A percentile compares a stretch with the other conserved stretches of the same genome.
These are phyloP conservation scores for Colletotrichum sp. DNA, from an alignment of 2,329 filamentous ascomycete genomes.

Conservation along the genomic window DNA sequence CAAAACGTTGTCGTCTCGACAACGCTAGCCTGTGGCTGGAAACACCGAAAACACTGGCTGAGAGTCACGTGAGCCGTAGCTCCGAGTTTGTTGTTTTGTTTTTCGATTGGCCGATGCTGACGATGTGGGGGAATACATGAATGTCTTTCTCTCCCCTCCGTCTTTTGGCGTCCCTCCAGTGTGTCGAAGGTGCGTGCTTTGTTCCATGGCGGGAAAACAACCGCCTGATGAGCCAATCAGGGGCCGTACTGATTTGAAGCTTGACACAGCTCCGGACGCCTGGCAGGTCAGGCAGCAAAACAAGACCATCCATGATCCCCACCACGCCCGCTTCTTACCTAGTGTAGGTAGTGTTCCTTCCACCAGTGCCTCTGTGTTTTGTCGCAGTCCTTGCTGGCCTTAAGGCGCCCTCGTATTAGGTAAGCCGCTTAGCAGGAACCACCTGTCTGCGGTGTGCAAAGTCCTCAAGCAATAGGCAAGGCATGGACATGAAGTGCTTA, in stretches of 20 bases:
- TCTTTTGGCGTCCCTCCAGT: neutral
- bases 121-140: neutral
- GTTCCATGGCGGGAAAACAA: neutral
- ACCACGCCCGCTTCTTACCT: neutral
- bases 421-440: neutral
- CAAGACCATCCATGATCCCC: neutral
- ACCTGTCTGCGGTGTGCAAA: neutral
- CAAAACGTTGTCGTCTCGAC: neutral
- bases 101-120: neutral
- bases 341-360: neutral
- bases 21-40: neutral
- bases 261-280: neutral
- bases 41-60: neutral
- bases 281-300: neutral
- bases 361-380: neutral
- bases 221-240: neutral
- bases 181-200: neutral
- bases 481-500: neutral
- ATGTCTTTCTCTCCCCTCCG: neutral
- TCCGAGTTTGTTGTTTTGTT: neutral
- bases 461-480: neutral
- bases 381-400: neutral
- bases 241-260: neutral
- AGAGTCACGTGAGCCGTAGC: neutral
- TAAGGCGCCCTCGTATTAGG: neutral